phyloP scores from a whole-genome alignment of 2,329 filamentous ascomycete genomes.

The Botrytis porri region DNA sequence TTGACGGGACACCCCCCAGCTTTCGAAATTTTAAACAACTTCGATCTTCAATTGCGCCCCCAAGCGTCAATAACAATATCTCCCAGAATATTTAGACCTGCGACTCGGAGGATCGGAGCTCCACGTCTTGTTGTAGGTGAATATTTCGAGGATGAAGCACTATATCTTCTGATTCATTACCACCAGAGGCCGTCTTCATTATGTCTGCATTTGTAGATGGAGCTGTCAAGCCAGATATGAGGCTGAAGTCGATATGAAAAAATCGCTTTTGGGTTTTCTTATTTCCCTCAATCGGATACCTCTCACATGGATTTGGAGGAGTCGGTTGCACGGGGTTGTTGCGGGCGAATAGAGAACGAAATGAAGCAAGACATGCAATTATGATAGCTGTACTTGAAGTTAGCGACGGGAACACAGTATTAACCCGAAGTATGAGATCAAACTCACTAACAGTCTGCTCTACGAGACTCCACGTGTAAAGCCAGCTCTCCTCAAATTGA shows the following conservation, averaged over 20 bases:
- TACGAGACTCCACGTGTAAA: slow-evolving; percentile 3
- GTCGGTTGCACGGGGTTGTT: neutral
- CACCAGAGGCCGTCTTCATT: neutral
- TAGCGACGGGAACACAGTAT: neutral
- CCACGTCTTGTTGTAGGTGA: neutral
- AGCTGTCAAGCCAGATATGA: neutral
- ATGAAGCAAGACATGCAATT: neutral
- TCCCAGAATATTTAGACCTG: neutral
- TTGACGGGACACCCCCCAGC: no score
- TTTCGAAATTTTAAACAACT: no score
- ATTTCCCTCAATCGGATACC: neutral
- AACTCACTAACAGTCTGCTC: neutral
- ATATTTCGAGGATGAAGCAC: neutral
- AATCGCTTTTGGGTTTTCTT: neutral
- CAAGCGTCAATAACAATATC: no score
- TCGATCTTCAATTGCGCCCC: no score
- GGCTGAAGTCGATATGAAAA: neutral
- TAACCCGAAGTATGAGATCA: no score
- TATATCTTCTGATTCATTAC: neutral
- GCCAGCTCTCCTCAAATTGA: neutral
- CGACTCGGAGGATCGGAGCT: neutral
- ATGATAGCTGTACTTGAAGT: neutral
- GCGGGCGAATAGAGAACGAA: neutral
- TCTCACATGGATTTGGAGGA: neutral
- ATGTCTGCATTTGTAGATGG: neutral